Percentiles rank a stretch among this genome's conserved stretches.
Conservation (phyloP, 208 protist genomes). For the Wallacemonas sp. region DNA sequence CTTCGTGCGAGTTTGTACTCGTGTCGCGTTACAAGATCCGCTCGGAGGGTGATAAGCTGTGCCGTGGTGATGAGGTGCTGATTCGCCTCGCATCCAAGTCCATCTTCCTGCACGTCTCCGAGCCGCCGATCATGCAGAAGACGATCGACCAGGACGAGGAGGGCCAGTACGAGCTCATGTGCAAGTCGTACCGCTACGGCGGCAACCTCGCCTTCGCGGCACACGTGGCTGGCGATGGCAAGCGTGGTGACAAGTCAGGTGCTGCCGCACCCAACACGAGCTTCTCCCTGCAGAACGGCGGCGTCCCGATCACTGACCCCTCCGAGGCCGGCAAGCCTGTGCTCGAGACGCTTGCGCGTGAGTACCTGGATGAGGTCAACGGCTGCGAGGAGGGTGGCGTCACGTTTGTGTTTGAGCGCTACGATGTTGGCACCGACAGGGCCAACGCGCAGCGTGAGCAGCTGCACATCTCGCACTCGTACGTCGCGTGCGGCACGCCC, state of each 20-base stretch:
- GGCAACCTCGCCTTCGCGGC: conserved; percentile 22
- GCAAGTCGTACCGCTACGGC: conserved; percentile 41
- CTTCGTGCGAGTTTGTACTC: conserved; percentile 61
- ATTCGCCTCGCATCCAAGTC: conserved; percentile 45
- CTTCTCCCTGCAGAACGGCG: conserved; percentile 17
- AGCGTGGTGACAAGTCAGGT: neutral
- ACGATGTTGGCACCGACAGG: conserved; percentile 59
- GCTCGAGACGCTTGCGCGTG: conserved; percentile 31
- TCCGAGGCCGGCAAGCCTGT: conserved; percentile 8
- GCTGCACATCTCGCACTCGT: conserved; percentile 49
- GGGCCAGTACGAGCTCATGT: conserved; percentile 26
- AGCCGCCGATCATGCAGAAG: conserved; percentile 26
- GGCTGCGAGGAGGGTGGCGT: conserved; percentile 65
- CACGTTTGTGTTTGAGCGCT: conserved; percentile 66
- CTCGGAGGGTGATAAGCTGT: conserved; percentile 67
- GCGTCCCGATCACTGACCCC: conserved; percentile 9
- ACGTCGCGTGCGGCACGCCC: conserved; percentile 51
- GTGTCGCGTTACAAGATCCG: conserved; percentile 79
- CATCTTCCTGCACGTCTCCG: conserved; percentile 70
- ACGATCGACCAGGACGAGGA: conserved; percentile 15
- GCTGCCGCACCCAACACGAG: conserved; percentile 6
- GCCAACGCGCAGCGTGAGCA: conserved; percentile 53
- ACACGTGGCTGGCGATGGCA: neutral
- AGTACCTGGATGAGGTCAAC: conserved; percentile 74
- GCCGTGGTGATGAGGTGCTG: conserved; percentile 60